Evolutionary conservation across 2,329 filamentous ascomycete species (phyloP), one percentile per base, ranked within the genome.

Genomic region (Clonostachys solani): DNA sequence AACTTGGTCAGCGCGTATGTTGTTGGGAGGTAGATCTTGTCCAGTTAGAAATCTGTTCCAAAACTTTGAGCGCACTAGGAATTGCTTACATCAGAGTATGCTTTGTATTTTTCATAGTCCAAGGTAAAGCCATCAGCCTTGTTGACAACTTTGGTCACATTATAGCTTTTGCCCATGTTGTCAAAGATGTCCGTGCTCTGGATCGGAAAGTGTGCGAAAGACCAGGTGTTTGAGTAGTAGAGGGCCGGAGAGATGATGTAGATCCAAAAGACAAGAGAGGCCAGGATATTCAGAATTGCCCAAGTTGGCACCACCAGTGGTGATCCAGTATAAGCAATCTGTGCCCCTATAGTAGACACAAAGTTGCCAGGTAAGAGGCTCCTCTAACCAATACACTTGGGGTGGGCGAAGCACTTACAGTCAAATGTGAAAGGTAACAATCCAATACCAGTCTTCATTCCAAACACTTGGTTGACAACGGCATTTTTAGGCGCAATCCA

Each of bases 401-500:
- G 5, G 19, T 23, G 4, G 19, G 7, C 23, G 7, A 29, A 29
- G 23, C 23, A 29, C 23, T 74, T 74, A 65, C 69, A 73, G 59
- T 75, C 72, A 45, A 74, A 74, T 0, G 68, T 74, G 1, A 29
- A 29, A 29, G 23, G 23, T 60, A 71, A 71, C 60, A 49, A 12
- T 13, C 68, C 68, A n/a, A 71, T 50, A 6, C 72, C 72, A 17
- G 64, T 61, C 16, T 61, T 61, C 16, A 64, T 67, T 3, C 72
- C 72, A 9, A 68, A 68, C 41, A 74, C 57, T 12, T 65, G 62
- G 40, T 61, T 65, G 43, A 74, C 56, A 16, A 57, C 61, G 34
- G 65, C 56, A 48, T 73, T 73, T 12, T 63, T 51, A 0, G 76
- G 75, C 0, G 69, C 61, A 45, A 81, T 80, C 77, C 77, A 81